Base-by-base conservation (phyloP, 2,329 filamentous ascomycete species). In the Aspergillus cejpii region DNA sequence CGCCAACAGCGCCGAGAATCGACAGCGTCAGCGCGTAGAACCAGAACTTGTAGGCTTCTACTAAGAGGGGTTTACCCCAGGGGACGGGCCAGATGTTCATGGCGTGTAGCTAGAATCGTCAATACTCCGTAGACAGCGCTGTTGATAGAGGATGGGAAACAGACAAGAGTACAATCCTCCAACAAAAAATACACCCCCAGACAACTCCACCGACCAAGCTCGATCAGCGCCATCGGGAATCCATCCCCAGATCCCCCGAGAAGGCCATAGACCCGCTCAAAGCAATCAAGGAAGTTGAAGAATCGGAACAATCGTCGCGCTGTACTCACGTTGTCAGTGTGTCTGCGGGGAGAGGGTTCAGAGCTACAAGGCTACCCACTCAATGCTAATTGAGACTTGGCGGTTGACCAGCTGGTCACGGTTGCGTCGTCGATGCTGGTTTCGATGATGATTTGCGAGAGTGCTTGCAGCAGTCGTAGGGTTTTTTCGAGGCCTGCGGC, bases 31-130 rank as follows among this genome's bases (percentile, higher is more conserved):
- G 67, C 0, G 76, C 75, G 29, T 81, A 77, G 51, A 87, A 77
- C 85, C 85, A 89, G 63, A 84, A 81, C 41, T 79, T 75, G 65
- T 85, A 79, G 0, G 77, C 78, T 64, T 87, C 81, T 17, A 75
- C 49, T 37, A 78, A 71, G 3, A 84, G 55, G 20, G 50, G 54
- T n/a, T 55, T 54, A 12, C 74, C 74, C 62, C 69, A 74, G 0
- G 60, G 37, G 1, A 66, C 66, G 1, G 55, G 58, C 28, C 71
- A 73, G 1, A 74, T 55, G 0, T 74, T 75, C 67, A 83, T 81
- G 10, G 78, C 62, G 37, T 75, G 67, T 51, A 42, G 67, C 68
- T 33, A n/a, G n/a, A n/a, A n/a, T n/a, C n/a, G n/a, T n/a, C n/a
- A n/a, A n/a, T n/a, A n/a, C n/a, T n/a, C n/a, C n/a, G n/a, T n/a